Conservation (phyloP, 2,329 filamentous ascomycete species). For the Dactylonectria estremocensis region DNA sequence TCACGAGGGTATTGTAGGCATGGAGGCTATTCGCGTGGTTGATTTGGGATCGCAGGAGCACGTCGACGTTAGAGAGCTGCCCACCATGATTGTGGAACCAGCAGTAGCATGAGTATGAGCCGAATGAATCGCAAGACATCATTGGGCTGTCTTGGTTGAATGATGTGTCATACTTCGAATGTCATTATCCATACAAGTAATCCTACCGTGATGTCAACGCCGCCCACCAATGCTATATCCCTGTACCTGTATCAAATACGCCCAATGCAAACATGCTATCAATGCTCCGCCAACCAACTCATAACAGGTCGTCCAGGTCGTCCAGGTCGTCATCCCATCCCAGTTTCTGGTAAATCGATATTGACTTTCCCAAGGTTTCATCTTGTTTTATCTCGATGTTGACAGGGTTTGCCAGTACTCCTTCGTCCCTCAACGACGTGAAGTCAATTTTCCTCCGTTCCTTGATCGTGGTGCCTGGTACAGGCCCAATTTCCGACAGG, state of each 20-base stretch:
- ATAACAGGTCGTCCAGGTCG: constrained; percentile 63
- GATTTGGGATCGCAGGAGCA: constrained; percentile 83
- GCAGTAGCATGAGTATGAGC: constrained; percentile 43
- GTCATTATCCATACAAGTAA: constrained; percentile 43
- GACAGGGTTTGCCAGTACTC: constrained; percentile 58
- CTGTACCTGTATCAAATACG: constrained; percentile 35
- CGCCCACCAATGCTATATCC: constrained; percentile 42
- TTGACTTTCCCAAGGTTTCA: constrained; percentile 45
- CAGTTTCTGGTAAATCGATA: constrained; percentile 68
- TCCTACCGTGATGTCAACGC: constrained; percentile 41
- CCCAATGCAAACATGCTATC: constrained; percentile 41
- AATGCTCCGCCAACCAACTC: constrained; percentile 46
- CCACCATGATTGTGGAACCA: constrained; percentile 73
- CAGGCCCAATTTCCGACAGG: constrained; percentile 31
- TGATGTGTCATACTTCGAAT: constrained; percentile 44
- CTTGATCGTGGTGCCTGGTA: constrained; percentile 33
- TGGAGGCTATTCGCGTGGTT: constrained; percentile 81
- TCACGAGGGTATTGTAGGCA: constrained; percentile 74
- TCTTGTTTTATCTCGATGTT: constrained; percentile 39
- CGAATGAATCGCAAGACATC: constrained; percentile 20
- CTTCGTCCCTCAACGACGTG: constrained; percentile 32
- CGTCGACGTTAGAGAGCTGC: constrained; percentile 82
- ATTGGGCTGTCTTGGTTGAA: constrained; percentile 33
- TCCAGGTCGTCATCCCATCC: constrained; percentile 74
- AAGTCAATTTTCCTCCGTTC: constrained; percentile 39